Percentiles rank a stretch among this genome's conserved stretches.
phyloP scores from a whole-genome alignment of 257 asterid genomes.

The Leptodermis oblonga region DNA sequence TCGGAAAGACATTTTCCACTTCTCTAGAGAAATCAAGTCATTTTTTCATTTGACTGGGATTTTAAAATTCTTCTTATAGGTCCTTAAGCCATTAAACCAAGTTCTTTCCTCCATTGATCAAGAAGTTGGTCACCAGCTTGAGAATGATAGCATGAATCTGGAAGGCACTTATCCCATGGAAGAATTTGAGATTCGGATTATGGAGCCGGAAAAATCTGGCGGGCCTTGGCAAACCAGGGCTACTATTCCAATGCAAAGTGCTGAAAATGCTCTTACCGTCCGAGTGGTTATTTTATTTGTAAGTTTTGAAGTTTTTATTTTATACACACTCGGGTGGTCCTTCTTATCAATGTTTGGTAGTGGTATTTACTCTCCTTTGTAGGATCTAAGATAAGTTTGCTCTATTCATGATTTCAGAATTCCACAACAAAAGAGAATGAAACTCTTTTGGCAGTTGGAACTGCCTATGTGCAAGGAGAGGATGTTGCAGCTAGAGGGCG shows the following conservation, averaged over 20 bases:
- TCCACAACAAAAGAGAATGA: constrained; percentile 73
- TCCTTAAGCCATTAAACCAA: constrained; percentile 82
- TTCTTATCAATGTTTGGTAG: not conserved
- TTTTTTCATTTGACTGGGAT: constrained; percentile 1
- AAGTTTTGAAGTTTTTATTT: constrained; percentile 35
- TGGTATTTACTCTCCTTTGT: not conserved
- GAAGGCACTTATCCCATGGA: constrained; percentile 91
- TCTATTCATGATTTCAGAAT: constrained; percentile 43
- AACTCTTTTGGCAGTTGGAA: constrained; percentile 91
- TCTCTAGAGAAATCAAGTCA: not conserved
- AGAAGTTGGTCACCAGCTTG: constrained; percentile 83
- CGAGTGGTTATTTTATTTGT: constrained; percentile 86
- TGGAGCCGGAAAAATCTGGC: constrained; percentile 86
- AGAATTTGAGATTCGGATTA: constrained; percentile 86
- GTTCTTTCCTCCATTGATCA: constrained; percentile 93
- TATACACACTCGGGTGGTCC: not conserved
- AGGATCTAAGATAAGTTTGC: not conserved
- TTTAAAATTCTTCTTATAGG: constrained; percentile 35
- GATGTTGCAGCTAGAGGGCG: constrained; percentile 99
- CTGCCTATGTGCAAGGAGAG: constrained; percentile 98
- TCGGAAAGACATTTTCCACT: too few relatives aligned
- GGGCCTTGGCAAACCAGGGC: constrained; percentile 94
- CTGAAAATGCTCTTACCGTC: constrained; percentile 90
- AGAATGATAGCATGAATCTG: constrained; percentile 55
- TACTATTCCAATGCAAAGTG: constrained; percentile 85